Base-by-base conservation (phyloP, 2,329 filamentous ascomycete genomes). In the Parafenestella ontariensis region DNA sequence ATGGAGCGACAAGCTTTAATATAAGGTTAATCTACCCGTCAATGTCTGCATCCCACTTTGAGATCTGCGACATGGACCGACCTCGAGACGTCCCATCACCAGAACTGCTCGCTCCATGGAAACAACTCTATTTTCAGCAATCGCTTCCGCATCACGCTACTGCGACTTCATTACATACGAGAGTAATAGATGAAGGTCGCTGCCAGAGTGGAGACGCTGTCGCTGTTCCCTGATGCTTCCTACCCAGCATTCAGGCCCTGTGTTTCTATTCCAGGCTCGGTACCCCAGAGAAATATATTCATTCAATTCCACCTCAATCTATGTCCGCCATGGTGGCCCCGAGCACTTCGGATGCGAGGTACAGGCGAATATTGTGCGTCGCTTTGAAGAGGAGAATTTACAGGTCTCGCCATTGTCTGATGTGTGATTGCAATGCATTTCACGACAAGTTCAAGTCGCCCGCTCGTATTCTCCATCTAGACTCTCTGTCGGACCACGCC, bases 21-120 rank as follows among this genome's bases (percentile, higher is more conserved):
- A 68, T 72, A 73, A 73, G 66, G 66, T 74, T 74, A 76, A 76
- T 74, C 64, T 74, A 69, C 56, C 61, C 58, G 62, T 70, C 71
- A 69, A 73, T 73, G 64, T 66, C 59, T 66, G 62, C 65, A 64
- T 62, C 47, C 63, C 62, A 49, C 65, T 70, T 71, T 54, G 61
- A 73, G 70, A 73, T 73, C 70, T 64, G 54, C 67, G 59, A 64
- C 70, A 69, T 60, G 68, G 70, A 54, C 54, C 50, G 54, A 42
- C 57, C 55, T 65, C 58, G 61, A 56, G 48, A 50, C 44, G 58
- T 56, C 46, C 49, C 51, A 61, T 55, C 54, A 63, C 56, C 17
- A 60, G 54, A 21, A 56, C 39, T 47, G 37, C 49, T 64, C 54
- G 34, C 59, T 47, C 43, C 40, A 57, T 56, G 36, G 29, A 49